phyloP scores from a whole-genome alignment of 768 basidiomycete species.

The Lentinula aciculospora region DNA sequence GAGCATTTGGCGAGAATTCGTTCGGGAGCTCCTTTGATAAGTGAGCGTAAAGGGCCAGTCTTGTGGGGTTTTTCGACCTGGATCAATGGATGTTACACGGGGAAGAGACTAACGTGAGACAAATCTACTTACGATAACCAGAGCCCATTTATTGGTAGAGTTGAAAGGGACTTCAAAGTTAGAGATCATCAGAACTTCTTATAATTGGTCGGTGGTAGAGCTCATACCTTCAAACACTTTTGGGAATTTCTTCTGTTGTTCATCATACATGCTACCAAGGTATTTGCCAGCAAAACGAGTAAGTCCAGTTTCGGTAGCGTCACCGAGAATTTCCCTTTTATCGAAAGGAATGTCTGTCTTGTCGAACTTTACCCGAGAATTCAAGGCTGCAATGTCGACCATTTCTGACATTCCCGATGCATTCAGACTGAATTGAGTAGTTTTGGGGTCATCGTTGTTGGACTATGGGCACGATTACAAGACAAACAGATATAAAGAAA shows the following conservation, averaged over 20 bases:
- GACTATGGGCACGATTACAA: conserved; percentile 28
- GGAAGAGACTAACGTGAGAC: not conserved
- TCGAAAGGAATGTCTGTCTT: conserved; percentile 57
- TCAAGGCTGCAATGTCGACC: conserved; percentile 58
- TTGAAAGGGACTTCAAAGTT: conserved; percentile 52
- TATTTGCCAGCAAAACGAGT: conserved; percentile 60
- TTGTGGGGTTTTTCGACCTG: conserved; percentile 53
- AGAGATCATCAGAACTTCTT: not conserved
- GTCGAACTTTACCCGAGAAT: conserved; percentile 69
- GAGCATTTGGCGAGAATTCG: conserved; percentile 61
- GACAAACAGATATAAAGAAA: not conserved
- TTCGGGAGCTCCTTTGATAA: conserved; percentile 69
- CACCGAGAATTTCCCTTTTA: conserved; percentile 57
- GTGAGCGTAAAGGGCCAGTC: conserved; percentile 43
- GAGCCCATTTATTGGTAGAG: conserved; percentile 69
- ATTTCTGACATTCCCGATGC: conserved; percentile 61
- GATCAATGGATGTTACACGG: not conserved
- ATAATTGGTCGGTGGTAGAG: not conserved
- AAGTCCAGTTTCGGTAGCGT: conserved; percentile 73
- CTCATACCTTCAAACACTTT: conserved; percentile 56
- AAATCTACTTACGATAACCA: conserved; percentile 48
- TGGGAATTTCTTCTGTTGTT: conserved; percentile 38
- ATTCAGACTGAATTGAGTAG: conserved; percentile 41
- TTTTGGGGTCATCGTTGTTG: conserved; percentile 60
- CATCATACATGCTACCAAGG: conserved; percentile 47